A percentile compares a stretch with the other conserved stretches of the same genome.
These are phyloP conservation scores for Moringa oleifera DNA, from an alignment of 345 rosid genomes.

Conservation along the genomic window DNA sequence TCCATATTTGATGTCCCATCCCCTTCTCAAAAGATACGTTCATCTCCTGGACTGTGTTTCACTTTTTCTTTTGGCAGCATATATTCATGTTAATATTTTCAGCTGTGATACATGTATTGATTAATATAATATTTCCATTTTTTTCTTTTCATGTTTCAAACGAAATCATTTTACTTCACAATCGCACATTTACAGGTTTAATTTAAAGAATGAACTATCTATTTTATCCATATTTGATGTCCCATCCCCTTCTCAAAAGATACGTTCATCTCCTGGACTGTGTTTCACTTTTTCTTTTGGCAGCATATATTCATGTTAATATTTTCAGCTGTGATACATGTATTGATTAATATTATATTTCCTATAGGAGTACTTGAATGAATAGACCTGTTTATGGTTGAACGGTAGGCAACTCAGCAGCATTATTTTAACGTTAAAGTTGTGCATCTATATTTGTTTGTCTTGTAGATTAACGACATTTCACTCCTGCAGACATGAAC, in stretches of 20 bases:
- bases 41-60: no score
- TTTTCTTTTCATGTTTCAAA: no score
- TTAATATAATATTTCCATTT: neutral
- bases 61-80: no score
- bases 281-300: no score
- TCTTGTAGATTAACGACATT: neutral
- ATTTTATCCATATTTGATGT: no score
- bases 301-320: neutral
- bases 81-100: neutral
- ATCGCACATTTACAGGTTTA: no score
- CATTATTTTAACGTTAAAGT: neutral
- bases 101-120: neutral
- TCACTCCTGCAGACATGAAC: constrained; percentile 55
- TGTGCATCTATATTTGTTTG: neutral
- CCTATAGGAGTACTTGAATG: neutral
- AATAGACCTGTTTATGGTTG: neutral
- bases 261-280: no score
- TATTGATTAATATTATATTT: neutral
- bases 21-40: no score
- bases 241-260: no score
- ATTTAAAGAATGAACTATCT: no score
- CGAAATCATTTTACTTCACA: no score
- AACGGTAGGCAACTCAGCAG: neutral
- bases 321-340: neutral
- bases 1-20: no score